Conservation (phyloP, 208 protist species). For the Wallacemonas sp. region DNA sequence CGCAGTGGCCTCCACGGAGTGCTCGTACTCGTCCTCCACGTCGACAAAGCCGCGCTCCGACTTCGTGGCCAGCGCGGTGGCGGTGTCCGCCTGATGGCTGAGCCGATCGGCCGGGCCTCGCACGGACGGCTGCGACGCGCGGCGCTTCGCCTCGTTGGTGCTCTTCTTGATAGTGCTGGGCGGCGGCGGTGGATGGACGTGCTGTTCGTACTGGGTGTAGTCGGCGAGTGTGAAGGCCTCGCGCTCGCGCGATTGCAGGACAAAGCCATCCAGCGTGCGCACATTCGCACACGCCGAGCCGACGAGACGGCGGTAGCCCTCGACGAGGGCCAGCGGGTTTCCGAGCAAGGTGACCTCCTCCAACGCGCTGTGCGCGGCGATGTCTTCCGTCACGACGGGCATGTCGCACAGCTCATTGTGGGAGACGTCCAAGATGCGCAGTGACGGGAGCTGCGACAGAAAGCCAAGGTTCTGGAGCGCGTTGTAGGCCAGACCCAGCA, state of each 20-base stretch:
- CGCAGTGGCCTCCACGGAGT: conserved; percentile 35
- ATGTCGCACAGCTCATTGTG: conserved; percentile 63
- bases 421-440: conserved; percentile 70
- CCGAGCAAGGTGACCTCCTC: conserved; percentile 64
- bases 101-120: too few relatives aligned
- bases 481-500: conserved; percentile 75
- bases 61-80: not conserved
- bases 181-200: not conserved
- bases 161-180: not conserved
- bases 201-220: conserved; percentile 14
- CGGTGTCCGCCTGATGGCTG: not conserved
- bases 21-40: not conserved
- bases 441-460: conserved; percentile 40
- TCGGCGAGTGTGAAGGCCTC: conserved; percentile 8
- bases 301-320: conserved; percentile 59
- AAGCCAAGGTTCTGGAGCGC: conserved; percentile 46
- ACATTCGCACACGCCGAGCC: conserved; percentile 48
- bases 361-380: conserved; percentile 45
- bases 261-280: conserved; percentile 52
- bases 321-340: conserved; percentile 68
- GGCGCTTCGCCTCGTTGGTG: not conserved
- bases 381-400: conserved; percentile 28
- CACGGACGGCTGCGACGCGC: conserved; percentile 7
- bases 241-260: conserved; percentile 7
- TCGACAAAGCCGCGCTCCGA: not conserved